Conservation (phyloP, 441 rosid species). For the Metrosideros polymorpha region DNA sequence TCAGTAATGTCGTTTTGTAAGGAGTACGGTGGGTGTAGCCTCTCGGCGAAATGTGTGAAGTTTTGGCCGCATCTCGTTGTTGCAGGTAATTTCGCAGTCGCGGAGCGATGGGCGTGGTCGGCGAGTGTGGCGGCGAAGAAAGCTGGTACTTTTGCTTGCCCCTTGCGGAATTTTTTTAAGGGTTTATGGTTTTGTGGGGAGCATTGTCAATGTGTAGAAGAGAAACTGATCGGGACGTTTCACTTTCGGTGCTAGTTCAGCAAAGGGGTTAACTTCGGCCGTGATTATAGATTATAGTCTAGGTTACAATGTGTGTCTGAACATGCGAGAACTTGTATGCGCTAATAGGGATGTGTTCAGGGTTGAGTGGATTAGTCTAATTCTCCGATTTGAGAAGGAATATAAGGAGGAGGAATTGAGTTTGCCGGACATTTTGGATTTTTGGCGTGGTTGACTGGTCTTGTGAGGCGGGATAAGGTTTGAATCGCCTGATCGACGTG, state of each 20-base stretch:
- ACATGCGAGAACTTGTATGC: not conserved
- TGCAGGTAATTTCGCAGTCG: slow-evolving; percentile 29
- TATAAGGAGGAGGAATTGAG: not conserved
- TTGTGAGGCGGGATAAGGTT: not conserved
- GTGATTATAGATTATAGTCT: not conserved
- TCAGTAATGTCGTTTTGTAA: not conserved
- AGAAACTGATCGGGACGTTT: not conserved
- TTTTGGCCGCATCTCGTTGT: not conserved
- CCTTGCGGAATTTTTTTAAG: not conserved
- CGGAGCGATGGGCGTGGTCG: slow-evolving; percentile 31
- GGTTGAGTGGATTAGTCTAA: not conserved
- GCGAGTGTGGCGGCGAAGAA: slow-evolving; percentile 72
- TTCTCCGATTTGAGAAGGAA: not conserved
- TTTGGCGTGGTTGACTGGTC: not conserved
- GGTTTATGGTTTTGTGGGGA: not conserved
- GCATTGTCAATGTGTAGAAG: not conserved
- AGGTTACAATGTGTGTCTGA: not conserved
- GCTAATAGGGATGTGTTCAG: not conserved
- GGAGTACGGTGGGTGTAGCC: not conserved
- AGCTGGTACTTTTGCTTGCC: slow-evolving; percentile 31
- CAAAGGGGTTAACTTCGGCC: not conserved
- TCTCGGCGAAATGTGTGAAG: not conserved
- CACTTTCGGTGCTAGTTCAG: not conserved
- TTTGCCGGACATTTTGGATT: not conserved
- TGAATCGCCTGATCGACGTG: not conserved